Evolutionary conservation across 371 early-diverging fungal species (phyloP), one percentile per base, ranked within the genome.

Genomic region (Actinomortierella wolfii): DNA sequence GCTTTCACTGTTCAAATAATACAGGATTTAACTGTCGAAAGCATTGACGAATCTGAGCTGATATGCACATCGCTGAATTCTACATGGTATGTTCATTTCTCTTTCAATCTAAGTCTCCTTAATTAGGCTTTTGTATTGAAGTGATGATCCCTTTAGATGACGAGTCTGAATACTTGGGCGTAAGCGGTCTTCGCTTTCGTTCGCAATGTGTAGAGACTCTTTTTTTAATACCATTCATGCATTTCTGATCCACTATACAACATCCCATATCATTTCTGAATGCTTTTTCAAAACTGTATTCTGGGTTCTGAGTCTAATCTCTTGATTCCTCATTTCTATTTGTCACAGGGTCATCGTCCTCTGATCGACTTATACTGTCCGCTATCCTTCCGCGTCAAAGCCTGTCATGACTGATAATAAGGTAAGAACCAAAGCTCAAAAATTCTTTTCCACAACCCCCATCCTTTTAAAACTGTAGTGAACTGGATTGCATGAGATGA

Each of bases 191-290:
- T 71, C 71, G 66, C 66, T 47, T 56, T 8, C 39, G 15, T 54
- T 64, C 45, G 60, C 61, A 65, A 65, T 59, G 43, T 76, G 76
- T 68, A 65, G 76, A 76, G 56, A 76, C 69, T 59, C 59, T 61
- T 76, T 56, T 75, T 61, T 61, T 61, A 61, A 68, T 76, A 68
- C 76, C 76, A 76, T 76, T 76, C 76, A 76, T 76, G 76, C 76
- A 59, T 65, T 64, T 64, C 76, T 76, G 76, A 76, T 71, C 49
- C 52, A 29, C 20, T 50, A 43, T 61, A 57, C 63, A 44, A 50
- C 43, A 45, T 28, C 15, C 44, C 24, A 17, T 20, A 2, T 43
- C 8, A n/a, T n/a, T n/a, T n/a, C n/a, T n/a, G n/a, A n/a, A n/a
- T n/a, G n/a, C n/a, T n/a, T n/a, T n/a, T n/a, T n/a, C n/a, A n/a